Percentiles rank a stretch among this genome's conserved stretches.
Conservation (phyloP, 129 eudicot genomes). For the Tanacetum coccineum region DNA sequence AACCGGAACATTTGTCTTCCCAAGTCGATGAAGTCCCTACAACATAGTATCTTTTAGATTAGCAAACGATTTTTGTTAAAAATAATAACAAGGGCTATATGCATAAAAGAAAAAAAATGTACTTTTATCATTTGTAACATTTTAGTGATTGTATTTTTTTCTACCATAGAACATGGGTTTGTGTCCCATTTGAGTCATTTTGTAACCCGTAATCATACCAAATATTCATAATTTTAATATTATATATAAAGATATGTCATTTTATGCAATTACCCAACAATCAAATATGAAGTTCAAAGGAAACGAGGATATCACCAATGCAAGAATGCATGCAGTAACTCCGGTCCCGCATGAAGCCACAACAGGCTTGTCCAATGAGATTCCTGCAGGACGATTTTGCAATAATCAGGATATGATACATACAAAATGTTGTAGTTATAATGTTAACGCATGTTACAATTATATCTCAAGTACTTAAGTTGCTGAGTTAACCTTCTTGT, state of each 20-base stretch:
- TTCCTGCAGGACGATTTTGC: conserved; percentile 40
- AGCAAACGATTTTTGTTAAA: too few species aligned
- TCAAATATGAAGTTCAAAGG: background rate
- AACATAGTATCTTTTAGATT: conserved; percentile 8
- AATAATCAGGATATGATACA: background rate
- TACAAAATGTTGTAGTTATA: too few species aligned
- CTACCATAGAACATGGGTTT: too few species aligned
- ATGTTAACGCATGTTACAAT: background rate
- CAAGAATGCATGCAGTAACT: conserved; percentile 92
- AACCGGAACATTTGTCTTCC: conserved; percentile 75
- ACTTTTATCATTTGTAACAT: too few species aligned
- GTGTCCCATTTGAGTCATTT: too few species aligned
- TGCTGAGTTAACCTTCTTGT: conserved; percentile 51
- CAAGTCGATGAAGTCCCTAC: conserved; percentile 88
- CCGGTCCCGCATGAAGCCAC: conserved; percentile 90
- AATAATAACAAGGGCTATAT: background rate
- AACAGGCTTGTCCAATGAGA: conserved; percentile 62
- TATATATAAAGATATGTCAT: background rate
- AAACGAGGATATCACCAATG: conserved; percentile 48
- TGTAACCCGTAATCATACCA: too few species aligned
- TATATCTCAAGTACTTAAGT: background rate
- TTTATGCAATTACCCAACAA: too few species aligned
- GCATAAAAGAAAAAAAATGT: background rate
- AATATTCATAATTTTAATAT: too few species aligned
- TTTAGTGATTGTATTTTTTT: too few species aligned